Percentiles rank a stretch among this genome's conserved stretches.
phyloP scores from a whole-genome alignment of 768 basidiomycete genomes.

The Grammothele lineata region DNA sequence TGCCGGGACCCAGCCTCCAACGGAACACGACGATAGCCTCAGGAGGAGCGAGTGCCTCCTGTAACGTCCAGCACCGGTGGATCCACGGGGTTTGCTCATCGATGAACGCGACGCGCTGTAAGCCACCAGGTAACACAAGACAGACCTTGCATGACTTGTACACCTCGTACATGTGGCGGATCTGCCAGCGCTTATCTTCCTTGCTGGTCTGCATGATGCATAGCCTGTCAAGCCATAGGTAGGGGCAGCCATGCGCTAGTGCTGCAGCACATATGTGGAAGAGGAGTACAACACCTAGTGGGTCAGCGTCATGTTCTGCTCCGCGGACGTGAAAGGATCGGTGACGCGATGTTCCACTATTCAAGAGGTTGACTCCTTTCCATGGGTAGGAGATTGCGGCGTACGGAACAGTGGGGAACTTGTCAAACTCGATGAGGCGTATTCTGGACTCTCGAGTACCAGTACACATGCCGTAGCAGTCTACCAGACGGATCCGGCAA shows the following conservation, averaged over 20 bases:
- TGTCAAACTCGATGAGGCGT: conserved; percentile 6
- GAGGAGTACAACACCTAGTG: conserved; percentile 5
- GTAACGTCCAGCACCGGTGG: conserved; percentile 13
- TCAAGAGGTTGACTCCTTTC: conserved; percentile 1
- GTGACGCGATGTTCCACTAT: too few relatives aligned
- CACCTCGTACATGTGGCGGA: conserved; percentile 8
- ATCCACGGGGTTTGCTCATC: conserved; percentile 12
- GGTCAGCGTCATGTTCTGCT: conserved; percentile 1
- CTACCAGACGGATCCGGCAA: conserved; percentile 5
- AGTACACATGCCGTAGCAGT: conserved; percentile 4
- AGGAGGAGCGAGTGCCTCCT: conserved; percentile 6
- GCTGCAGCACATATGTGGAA: conserved; percentile 3
- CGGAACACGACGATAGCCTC: neutral
- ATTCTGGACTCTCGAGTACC: neutral
- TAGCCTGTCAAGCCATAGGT: conserved; percentile 12
- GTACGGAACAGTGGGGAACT: conserved; percentile 5
- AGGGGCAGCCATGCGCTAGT: neutral
- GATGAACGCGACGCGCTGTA: conserved; percentile 7
- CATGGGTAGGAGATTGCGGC: conserved; percentile 13
- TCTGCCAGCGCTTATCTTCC: conserved; percentile 13
- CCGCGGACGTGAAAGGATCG: too few relatives aligned
- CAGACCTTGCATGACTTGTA: conserved; percentile 8
- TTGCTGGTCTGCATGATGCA: conserved; percentile 10
- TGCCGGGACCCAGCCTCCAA: conserved; percentile 1
- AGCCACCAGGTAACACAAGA: conserved; percentile 11